phyloP scores from a whole-genome alignment of 2,329 filamentous ascomycete genomes.

The Botryotinia calthae region DNA sequence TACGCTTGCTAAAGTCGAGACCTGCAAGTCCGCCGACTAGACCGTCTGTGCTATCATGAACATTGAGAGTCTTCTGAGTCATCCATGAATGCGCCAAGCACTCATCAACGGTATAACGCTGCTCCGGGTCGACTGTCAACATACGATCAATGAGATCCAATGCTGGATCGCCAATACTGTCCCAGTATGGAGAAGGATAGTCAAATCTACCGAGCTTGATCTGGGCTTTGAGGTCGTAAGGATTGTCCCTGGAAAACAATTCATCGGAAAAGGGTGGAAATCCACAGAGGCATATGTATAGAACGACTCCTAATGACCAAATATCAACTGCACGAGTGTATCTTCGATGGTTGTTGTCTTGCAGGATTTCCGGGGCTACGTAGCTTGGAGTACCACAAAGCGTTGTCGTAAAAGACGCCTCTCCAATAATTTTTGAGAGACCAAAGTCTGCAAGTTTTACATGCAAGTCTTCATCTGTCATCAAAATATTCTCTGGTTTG shows the following conservation, averaged over 20 bases:
- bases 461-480: constrained; percentile 78
- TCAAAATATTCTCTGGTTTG: constrained; percentile 59
- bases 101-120: constrained; percentile 83
- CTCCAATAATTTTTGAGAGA: constrained; percentile 95
- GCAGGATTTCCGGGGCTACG: constrained; percentile 91
- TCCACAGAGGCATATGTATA: constrained; percentile 95
- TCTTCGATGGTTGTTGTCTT: constrained; percentile 74
- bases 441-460: constrained; percentile 97
- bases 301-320: constrained; percentile 95
- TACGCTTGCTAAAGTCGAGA: constrained; percentile 81
- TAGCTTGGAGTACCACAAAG: constrained; percentile 96
- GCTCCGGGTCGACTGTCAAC: constrained; percentile 82
- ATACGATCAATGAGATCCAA: constrained; percentile 92
- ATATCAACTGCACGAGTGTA: constrained; percentile 96
- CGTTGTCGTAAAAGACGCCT: constrained; percentile 96
- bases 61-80: constrained; percentile 56
- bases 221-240: constrained; percentile 83
- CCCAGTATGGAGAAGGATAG: constrained; percentile 96
- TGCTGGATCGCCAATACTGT: constrained; percentile 79
- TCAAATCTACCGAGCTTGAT: constrained; percentile 87
- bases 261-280: constrained; percentile 98
- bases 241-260: constrained; percentile 75
- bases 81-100: constrained; percentile 92
- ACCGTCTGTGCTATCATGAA: constrained; percentile 86
- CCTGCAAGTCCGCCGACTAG: constrained; percentile 81